phyloP scores from a whole-genome alignment of 352 stramenopile species.

The Globisporangium cylindrosporum region DNA sequence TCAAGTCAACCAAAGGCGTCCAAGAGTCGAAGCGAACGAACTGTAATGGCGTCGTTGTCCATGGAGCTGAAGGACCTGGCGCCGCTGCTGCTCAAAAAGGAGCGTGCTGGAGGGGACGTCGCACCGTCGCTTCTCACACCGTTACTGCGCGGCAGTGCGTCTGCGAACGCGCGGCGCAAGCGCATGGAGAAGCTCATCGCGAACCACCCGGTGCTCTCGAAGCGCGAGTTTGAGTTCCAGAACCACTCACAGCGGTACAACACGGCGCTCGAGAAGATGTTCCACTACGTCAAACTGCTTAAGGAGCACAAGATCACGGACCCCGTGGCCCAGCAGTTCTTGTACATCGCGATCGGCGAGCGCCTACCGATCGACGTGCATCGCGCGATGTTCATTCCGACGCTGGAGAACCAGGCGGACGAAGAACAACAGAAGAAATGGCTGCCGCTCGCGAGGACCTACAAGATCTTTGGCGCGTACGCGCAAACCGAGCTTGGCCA shows the following conservation, averaged over 20 bases:
- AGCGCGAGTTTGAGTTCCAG: conserved; percentile 41
- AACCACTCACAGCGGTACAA: conserved; percentile 43
- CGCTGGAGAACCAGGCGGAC: conserved; percentile 63
- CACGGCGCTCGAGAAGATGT: conserved; percentile 32
- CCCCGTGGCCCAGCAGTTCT: conserved; percentile 29
- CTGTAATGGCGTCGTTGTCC: background rate
- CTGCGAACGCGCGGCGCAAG: conserved; percentile 16
- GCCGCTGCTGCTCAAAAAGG: conserved; percentile 20
- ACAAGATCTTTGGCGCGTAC: conserved; percentile 87
- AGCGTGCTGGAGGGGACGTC: conserved; percentile 20
- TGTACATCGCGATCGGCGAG: conserved; percentile 48
- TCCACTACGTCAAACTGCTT: conserved; percentile 40
- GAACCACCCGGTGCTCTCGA: conserved; percentile 36
- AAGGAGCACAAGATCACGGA: conserved; percentile 31
- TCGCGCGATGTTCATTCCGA: conserved; percentile 63
- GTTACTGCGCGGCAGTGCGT: conserved; percentile 14
- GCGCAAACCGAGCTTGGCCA: conserved; percentile 96
- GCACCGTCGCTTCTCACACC: conserved; percentile 7
- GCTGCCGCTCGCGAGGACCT: conserved; percentile 58
- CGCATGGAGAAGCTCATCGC: conserved; percentile 12
- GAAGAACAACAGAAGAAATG: conserved; percentile 59
- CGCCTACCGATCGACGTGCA: conserved; percentile 52
- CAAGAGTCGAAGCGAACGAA: background rate
- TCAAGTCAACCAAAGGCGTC: background rate
- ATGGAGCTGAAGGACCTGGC: conserved; percentile 24